These are phyloP conservation scores for Metroxylon sagu DNA, from an alignment of 176 grass and related monocot genomes.

Conservation along the genomic window DNA sequence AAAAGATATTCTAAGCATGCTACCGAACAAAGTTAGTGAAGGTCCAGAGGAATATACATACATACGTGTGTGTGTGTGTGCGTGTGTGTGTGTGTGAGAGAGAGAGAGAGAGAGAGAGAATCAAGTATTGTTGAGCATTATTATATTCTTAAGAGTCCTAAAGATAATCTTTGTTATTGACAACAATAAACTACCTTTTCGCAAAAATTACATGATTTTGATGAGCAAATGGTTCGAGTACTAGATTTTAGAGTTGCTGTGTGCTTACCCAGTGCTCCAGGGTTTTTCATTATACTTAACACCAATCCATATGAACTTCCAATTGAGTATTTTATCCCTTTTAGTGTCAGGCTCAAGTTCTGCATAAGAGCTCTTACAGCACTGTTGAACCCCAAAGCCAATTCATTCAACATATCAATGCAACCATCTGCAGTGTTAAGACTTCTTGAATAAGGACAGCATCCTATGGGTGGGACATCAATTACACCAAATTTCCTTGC, in stretches of 20 bases:
- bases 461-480: conserved; percentile 82
- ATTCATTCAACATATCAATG: conserved; percentile 63
- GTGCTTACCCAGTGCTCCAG: conserved; percentile 43
- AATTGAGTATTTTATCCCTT: conserved; percentile 66
- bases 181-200: no score
- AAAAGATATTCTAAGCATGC: no score
- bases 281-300: conserved; percentile 71
- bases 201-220: neutral
- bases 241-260: neutral
- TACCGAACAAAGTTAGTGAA: no score
- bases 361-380: conserved; percentile 53
- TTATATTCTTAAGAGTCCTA: no score
- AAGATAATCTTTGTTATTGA: no score
- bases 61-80: no score
- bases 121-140: no score
- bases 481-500: conserved; percentile 71
- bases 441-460: conserved; percentile 80
- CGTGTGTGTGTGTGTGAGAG: no score
- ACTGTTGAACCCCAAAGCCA: conserved; percentile 54
- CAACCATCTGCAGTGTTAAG: conserved; percentile 69
- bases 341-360: conserved; percentile 26
- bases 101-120: no score
- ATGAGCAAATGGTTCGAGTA: neutral
- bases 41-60: no score
- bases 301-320: conserved; percentile 84